Percentiles rank a stretch among this genome's conserved stretches.
Evolutionary conservation across 495 filamentous ascomycete species (phyloP).

Genomic region (Aspergillus hancockii): DNA sequence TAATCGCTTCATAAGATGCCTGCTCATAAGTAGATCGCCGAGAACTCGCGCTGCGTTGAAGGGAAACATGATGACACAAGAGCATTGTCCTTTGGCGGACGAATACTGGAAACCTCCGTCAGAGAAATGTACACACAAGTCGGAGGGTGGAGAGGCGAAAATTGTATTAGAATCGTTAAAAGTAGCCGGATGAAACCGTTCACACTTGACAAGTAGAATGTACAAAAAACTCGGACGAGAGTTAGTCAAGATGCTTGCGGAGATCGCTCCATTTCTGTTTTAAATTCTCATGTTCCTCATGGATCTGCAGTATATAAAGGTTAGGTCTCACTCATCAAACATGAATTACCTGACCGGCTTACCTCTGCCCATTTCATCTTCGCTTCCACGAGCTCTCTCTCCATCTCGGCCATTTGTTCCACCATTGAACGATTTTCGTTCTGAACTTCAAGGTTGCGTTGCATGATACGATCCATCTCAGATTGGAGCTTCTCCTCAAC

Average conservation of each 20-base stretch:
- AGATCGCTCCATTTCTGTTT: conserved; percentile 80
- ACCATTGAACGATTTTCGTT: conserved; percentile 88
- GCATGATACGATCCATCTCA: conserved; percentile 92
- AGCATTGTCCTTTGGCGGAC: conserved; percentile 20
- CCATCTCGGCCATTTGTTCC: conserved; percentile 90
- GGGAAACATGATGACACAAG: conserved; percentile 22
- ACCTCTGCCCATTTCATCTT: conserved; percentile 98
- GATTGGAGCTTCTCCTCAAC: conserved; percentile 78
- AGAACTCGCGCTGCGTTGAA: conserved; percentile 13
- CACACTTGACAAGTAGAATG: conserved; percentile 19
- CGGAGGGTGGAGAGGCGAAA: neutral
- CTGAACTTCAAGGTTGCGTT: conserved; percentile 89
- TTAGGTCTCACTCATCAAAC: conserved; percentile 12
- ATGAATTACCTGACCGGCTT: conserved; percentile 18
- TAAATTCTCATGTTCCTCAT: conserved; percentile 74
- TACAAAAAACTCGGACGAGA: conserved; percentile 21
- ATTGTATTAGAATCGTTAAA: neutral
- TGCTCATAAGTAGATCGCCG: conserved; percentile 17
- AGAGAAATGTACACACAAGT: conserved; percentile 20
- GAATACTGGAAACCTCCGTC: conserved; percentile 15
- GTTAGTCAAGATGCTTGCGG: conserved; percentile 62
- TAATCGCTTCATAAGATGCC: conserved; percentile 15
- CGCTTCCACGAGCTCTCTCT: conserved; percentile 86
- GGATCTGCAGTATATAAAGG: conserved; percentile 25
- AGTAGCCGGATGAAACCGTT: neutral